phyloP scores from a whole-genome alignment of 2,329 filamentous ascomycete species.

The Fusarium sororula region DNA sequence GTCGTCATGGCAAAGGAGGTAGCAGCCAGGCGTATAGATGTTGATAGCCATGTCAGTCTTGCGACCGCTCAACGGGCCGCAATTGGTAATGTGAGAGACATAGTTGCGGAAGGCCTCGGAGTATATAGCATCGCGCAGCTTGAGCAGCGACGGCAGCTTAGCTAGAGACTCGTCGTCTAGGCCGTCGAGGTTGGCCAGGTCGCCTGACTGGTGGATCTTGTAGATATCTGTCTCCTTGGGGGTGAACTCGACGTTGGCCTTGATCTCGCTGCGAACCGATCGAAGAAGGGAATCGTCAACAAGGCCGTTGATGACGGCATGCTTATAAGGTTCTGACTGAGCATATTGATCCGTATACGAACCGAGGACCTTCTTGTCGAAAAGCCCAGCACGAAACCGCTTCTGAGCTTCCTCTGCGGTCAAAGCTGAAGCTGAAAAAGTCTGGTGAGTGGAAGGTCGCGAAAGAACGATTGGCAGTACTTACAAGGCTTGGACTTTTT shows the following conservation, averaged over 20 bases:
- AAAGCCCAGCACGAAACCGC: slow-evolving; percentile 73
- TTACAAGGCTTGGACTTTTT: slow-evolving; percentile 64
- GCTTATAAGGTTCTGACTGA: slow-evolving; percentile 80
- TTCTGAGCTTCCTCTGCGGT: slow-evolving; percentile 60
- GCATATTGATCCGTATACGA: slow-evolving; percentile 71
- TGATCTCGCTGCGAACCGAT: slow-evolving; percentile 87
- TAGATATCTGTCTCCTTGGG: slow-evolving; percentile 99
- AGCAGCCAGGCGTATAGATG: slow-evolving; percentile 95
- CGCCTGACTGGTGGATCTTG: slow-evolving; percentile 98
- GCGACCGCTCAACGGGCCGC: slow-evolving; percentile 85
- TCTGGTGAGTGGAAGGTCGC: slow-evolving; percentile 22
- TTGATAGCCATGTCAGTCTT: slow-evolving; percentile 99
- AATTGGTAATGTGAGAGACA: slow-evolving; percentile 84
- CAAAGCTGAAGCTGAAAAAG: slow-evolving; percentile 57
- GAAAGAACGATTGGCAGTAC: slow-evolving; percentile 31
- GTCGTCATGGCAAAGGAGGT: slow-evolving; percentile 96
- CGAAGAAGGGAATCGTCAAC: slow-evolving; percentile 85
- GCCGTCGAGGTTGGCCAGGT: slow-evolving; percentile 95
- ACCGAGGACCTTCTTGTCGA: slow-evolving; percentile 66
- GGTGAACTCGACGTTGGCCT: slow-evolving; percentile 91
- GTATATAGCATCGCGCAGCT: slow-evolving; percentile 94
- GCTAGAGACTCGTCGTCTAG: slow-evolving; percentile 86
- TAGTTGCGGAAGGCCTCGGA: slow-evolving; percentile 89
- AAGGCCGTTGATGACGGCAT: slow-evolving; percentile 85
- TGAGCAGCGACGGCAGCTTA: slow-evolving; percentile 87